Base-by-base conservation (phyloP, 306 rosid species). In the Cicer chorassanicum region DNA sequence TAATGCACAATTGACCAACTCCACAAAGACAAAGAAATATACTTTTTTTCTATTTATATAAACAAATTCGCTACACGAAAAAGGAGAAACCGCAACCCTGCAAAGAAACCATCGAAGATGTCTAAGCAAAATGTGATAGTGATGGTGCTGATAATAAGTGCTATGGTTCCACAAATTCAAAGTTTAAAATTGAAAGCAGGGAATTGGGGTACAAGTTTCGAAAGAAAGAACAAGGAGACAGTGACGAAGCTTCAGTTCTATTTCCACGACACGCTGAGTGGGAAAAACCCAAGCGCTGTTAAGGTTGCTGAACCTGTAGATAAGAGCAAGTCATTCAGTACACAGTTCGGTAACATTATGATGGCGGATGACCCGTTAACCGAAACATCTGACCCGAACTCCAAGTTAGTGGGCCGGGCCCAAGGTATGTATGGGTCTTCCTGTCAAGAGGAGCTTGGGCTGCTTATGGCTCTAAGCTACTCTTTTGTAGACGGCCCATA, bases 351-450 rank as follows among this genome's bases (percentile, higher is more conserved):
- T 0, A 61, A 65, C 3, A 5, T 91, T 50, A 63, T 83, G 75
- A 91, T 89, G 88, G 97, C 83, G 0, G 97, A 93, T 43, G 98
- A 91, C 55, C 89, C 96, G 0, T 71, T 93, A 10, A 91, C 96
- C 0, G 96, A 89, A 55, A 88, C 93, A 0, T 68, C 87, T 3
- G 91, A 93, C 68, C 97, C 96, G 4, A 78, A 88, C 0, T 93
- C 98, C 0, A 89, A 88, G 84, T 38, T 86, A 0, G 74, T 93
- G 59, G 97, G 97, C 0, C 83, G 97, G 41, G 98, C 98, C 0
- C 97, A 93, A 8, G 98, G 98, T 6, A 34, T 88, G 2, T 93
- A 93, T 19, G 97, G 84, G 7, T 86, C 92, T 1, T 80, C 92
- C 0, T 80, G 88, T 4, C 93, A 93, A 68, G 73, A 88, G 11